A percentile compares a stretch with the other conserved stretches of the same genome.
Conservation (phyloP, 192 early-diverging fungal genomes). For the Umbelopsis sp. region DNA sequence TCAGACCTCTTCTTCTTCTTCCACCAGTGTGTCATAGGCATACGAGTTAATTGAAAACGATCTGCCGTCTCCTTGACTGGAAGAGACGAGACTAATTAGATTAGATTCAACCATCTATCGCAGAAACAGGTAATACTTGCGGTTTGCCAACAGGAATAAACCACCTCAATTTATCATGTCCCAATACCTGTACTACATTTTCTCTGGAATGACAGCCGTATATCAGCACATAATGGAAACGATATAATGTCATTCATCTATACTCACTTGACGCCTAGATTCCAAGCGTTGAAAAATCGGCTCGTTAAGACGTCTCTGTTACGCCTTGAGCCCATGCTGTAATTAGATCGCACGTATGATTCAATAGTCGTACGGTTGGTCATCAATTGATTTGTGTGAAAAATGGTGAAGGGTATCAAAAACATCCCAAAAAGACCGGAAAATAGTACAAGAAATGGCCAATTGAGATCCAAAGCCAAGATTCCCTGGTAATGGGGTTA, state of each 20-base stretch:
- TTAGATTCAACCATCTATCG: not conserved
- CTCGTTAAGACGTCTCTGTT: conserved; percentile 31
- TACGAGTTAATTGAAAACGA: conserved; percentile 37
- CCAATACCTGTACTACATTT: conserved; percentile 40
- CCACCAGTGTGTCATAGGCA: conserved; percentile 33
- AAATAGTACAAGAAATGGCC: conserved; percentile 38
- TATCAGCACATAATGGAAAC: not conserved
- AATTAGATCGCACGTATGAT: conserved; percentile 42
- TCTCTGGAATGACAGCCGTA: conserved; percentile 11
- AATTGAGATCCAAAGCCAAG: conserved; percentile 43
- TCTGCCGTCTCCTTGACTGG: conserved; percentile 35
- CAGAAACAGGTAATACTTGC: conserved; percentile 22
- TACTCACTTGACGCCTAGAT: conserved; percentile 35
- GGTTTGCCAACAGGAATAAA: conserved; percentile 35
- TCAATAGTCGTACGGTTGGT: conserved; percentile 62
- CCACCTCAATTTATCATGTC: conserved; percentile 14
- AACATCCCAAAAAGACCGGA: conserved; percentile 51
- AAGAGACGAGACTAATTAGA: not conserved
- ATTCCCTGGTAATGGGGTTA: conserved; percentile 24
- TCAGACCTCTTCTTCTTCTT: conserved; percentile 32
- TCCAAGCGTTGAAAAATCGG: conserved; percentile 43
- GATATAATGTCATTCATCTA: not conserved
- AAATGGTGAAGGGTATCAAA: conserved; percentile 50
- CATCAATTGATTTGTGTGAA: conserved; percentile 50
- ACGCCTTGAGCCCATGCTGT: conserved; percentile 17